Evolutionary conservation across 2,329 filamentous ascomycete species (phyloP), one percentile per base, ranked within the genome.

Genomic region (Aspergillus fructus): DNA sequence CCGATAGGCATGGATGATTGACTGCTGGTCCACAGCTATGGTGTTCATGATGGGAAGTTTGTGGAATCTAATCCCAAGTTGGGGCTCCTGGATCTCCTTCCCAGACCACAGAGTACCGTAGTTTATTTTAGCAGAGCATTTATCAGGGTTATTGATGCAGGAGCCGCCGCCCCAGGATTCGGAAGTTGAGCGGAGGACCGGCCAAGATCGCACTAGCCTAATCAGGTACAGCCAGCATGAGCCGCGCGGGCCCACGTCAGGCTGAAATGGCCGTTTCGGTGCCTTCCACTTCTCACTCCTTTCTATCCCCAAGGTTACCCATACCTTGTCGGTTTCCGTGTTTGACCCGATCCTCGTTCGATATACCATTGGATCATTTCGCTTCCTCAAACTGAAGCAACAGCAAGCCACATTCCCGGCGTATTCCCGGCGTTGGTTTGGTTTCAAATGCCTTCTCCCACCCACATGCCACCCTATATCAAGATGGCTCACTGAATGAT

Each of bases 1-100:
- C 58, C 85, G 81, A 68, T 88, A 88, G 51, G 83, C 81, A 63
- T 77, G 75, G 55, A 81, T 55, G 47, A 85, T 63, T 11, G 67
- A 65, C 60, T 66, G 62, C 52, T 61, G 61, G 53, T 69, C 62
- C 49, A 58, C 56, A 39, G 55, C 37, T 34, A 54, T 55, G 37
- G 7, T 34, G n/a, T 24, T 37, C 27, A 24, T 24, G n/a, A 27
- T 13, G 24, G 17, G 15, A n/a, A 8, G 19, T 30, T 19, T 37
- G 13, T 13, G 34, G 34, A 37, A n/a, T 15, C 13, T 6, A n/a
- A n/a, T 37, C 34, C 34, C 34, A 37, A 37, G 4, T 13, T n/a
- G 12, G 27, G 27, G 27, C 27, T 30, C 27, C 27, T 30, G 27
- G 27, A 30, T 9, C 27, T 11, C 27, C 27, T 9, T 30, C 27